Evolutionary conservation across 139 green algal species (phyloP), one percentile per base, ranked within the genome.

Genomic region (Deuterostichococcus epilithicus): DNA sequence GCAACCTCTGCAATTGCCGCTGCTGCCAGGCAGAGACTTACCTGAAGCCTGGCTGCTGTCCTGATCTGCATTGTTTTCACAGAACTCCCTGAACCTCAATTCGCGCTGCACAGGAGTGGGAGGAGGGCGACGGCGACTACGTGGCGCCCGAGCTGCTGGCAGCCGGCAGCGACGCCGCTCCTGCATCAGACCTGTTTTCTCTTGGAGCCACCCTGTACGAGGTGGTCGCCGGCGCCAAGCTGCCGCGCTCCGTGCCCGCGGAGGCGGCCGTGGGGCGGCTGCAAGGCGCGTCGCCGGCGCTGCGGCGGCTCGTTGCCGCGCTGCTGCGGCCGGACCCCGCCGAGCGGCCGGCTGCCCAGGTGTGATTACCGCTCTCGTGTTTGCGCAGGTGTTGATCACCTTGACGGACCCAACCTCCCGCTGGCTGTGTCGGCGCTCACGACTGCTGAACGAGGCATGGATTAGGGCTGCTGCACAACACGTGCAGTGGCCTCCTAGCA

Each of bases 61-160:
- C n/a, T n/a, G n/a, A n/a, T n/a, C n/a, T n/a, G n/a, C n/a, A n/a
- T n/a, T n/a, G n/a, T n/a, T n/a, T n/a, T n/a, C n/a, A n/a, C n/a
- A n/a, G n/a, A n/a, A n/a, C n/a, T 63, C 18, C 52, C 52, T n/a
- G 3, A 63, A 5, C 52, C 52, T 5, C 5, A 5, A 28, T 63
- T 30, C 28, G 18, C 10, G 18, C 18, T 52, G 8, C 42, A 52
- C 79, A 89, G 73, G 86, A 91, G 32, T 94, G 88, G 87, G 88
- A 96, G 80, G 91, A 96, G 73, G 91, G 91, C 2, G 91, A 96
- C 73, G 91, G 91, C 20, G 81, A 85, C 72, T 96, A 93, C 71
- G 81, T 95, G 47, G 91, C 91, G 0, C 91, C 91, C 2, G 91
- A 96, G 81, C 74, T 96, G 75, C 83, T 96, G 28, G 39, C 77